Conservation (phyloP, 768 basidiomycete species). For the Boletus rubropictus region DNA sequence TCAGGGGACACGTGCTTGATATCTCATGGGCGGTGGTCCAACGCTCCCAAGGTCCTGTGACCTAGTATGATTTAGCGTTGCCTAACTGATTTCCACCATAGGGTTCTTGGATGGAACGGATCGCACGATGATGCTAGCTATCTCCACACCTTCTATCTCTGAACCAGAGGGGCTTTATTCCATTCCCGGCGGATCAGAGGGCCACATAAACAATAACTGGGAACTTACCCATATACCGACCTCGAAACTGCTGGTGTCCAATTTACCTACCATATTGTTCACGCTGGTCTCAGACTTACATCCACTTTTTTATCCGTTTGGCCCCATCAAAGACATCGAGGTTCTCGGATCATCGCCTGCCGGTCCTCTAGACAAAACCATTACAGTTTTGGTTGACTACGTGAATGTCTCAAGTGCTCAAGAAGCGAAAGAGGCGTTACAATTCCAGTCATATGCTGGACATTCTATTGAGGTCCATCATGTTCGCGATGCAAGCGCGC, state of each 20-base stretch:
- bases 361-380: slow-evolving; percentile 33
- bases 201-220: slow-evolving; percentile 30
- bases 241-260: slow-evolving; percentile 52
- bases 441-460: slow-evolving; percentile 57
- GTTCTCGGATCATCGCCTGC: slow-evolving; percentile 36
- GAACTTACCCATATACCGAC: slow-evolving; percentile 38
- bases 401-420: slow-evolving; percentile 46
- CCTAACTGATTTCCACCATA: slow-evolving; percentile 23
- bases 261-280: slow-evolving; percentile 63
- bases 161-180: slow-evolving; percentile 22
- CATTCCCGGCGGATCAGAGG: slow-evolving; percentile 26
- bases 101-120: slow-evolving; percentile 81
- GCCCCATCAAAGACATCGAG: slow-evolving; percentile 57
- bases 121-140: slow-evolving; percentile 57
- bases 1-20: slow-evolving; percentile 69
- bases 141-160: slow-evolving; percentile 35
- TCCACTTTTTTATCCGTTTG: slow-evolving; percentile 71
- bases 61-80: background rate
- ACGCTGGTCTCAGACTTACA: slow-evolving; percentile 61
- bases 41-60: slow-evolving; percentile 62
- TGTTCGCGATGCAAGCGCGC: slow-evolving; percentile 20
- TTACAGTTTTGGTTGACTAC: slow-evolving; percentile 64
- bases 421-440: slow-evolving; percentile 59
- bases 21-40: slow-evolving; percentile 87
- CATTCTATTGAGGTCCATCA: slow-evolving; percentile 37